A percentile compares a stretch with the other conserved stretches of the same genome.
These are phyloP conservation scores for Eimeria praecox DNA, from an alignment of 169 alveolate species.

Conservation along the genomic window DNA sequence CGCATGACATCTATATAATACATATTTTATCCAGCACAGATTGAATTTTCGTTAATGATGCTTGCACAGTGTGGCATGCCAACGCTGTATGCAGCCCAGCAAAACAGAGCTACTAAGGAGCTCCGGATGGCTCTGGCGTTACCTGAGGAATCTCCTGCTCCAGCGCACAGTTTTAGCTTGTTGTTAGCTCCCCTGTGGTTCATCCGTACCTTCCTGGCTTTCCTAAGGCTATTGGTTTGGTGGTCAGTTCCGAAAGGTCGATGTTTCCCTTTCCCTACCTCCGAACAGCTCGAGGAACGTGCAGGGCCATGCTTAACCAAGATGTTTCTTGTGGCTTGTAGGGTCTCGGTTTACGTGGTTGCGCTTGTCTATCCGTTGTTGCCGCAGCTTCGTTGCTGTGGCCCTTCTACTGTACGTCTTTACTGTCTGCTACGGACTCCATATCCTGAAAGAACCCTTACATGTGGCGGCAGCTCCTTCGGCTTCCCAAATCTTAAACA, in stretches of 20 bases:
- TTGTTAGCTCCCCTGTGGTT: constrained; percentile 54
- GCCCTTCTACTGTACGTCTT: constrained; percentile 29
- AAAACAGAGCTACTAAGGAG: constrained; percentile 26
- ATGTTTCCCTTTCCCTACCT: neutral
- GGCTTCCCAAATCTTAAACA: constrained; percentile 22
- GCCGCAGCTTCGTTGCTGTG: neutral
- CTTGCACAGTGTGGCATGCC: neutral
- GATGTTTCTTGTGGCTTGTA: neutral
- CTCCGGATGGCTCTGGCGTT: constrained; percentile 45
- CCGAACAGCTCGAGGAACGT: neutral
- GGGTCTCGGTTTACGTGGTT: neutral
- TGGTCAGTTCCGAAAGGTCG: constrained; percentile 22
- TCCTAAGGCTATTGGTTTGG: constrained; percentile 20
- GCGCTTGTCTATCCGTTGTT: neutral
- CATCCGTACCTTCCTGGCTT: neutral
- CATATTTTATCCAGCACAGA: neutral
- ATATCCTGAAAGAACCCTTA: constrained; percentile 47
- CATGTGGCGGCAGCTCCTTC: constrained; percentile 67
- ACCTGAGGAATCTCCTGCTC: neutral
- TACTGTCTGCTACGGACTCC: constrained; percentile 49
- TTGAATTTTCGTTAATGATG: neutral
- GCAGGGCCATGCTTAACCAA: too few species aligned
- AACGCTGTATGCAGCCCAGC: constrained; percentile 18
- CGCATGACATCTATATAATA: neutral
- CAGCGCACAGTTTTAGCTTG: neutral